These are phyloP conservation scores for Leptosphaerulina australis DNA, from an alignment of 2,329 filamentous ascomycete species.

Conservation along the genomic window DNA sequence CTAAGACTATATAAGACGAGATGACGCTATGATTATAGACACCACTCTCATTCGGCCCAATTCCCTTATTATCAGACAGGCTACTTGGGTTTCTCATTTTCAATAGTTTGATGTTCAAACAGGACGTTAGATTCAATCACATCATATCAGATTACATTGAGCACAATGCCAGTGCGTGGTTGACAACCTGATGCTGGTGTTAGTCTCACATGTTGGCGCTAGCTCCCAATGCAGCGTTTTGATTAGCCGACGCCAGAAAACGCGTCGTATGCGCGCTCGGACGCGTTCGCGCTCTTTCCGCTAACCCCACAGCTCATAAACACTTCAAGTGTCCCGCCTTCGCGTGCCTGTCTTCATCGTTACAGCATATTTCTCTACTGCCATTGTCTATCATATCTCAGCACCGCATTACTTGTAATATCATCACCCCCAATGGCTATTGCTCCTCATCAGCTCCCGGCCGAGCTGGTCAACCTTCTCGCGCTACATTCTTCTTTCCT, in stretches of 20 bases:
- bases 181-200: background rate
- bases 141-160: no score
- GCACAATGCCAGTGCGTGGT: no score
- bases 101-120: no score
- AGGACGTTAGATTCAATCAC: no score
- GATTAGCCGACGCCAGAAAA: slow-evolving; percentile 33
- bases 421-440: slow-evolving; percentile 39
- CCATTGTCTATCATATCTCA: slow-evolving; percentile 20
- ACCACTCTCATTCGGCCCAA: no score
- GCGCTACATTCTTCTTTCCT: slow-evolving; percentile 57
- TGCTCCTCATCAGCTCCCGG: slow-evolving; percentile 45
- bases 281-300: slow-evolving; percentile 33
- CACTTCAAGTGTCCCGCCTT: slow-evolving; percentile 24
- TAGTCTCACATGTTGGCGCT: slow-evolving; percentile 1
- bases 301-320: slow-evolving; percentile 40
- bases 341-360: slow-evolving; percentile 20
- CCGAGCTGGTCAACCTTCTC: slow-evolving; percentile 52
- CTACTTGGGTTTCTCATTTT: no score
- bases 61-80: no score
- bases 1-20: no score
- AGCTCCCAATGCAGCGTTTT: slow-evolving; percentile 18
- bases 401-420: slow-evolving; percentile 28
- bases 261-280: slow-evolving; percentile 36
- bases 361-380: slow-evolving; percentile 3
- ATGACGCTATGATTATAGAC: no score